Evolutionary conservation across 2,329 filamentous ascomycete species (phyloP), one percentile per base, ranked within the genome.

Genomic region (Aspergillus hiratsukae): DNA sequence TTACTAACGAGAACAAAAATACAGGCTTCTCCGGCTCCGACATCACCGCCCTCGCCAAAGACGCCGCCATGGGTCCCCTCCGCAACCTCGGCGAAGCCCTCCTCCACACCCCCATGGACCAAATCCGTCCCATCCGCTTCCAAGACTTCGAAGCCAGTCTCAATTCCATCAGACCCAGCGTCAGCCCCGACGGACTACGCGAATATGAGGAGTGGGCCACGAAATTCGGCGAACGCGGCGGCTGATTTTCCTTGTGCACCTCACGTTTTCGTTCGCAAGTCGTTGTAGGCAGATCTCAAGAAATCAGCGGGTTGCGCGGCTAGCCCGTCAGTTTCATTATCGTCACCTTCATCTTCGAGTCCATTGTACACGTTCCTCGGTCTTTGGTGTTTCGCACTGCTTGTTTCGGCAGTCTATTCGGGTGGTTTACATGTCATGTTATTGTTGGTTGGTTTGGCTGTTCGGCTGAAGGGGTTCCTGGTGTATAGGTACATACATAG

Each of bases 11-110:
- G 23, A 29, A 40, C n/a, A 17, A 25, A 40, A 35, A 51, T n/a
- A 21, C 63, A 97, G 92, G 91, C n/a, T 99, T 96, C 76, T 97
- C 91, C 8, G 94, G 94, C 48, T 96, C 91, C 1, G 94, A 99
- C 68, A 96, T 99, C 62, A 97, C 94, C 23, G 92, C 94, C 1
- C 80, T 99, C 8, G 94, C 94, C 7, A 99, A 99, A 75, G 94
- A 99, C 70, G 94, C 94, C 8, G 94, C 94, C 2, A 99, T 99
- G 94, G 93, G 94, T 0, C 94, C 94, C 0, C 78, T 99, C 11
- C 85, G 94, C 31, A 93, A 91, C 53, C 79, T 97, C 2, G 94
- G 94, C 27, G 94, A 97, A 71, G 90, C 89, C 43, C 78, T 99
- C 29, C 80, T 99, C 35, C 87, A 90, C 62, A 97, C 95, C 81